phyloP scores from a whole-genome alignment of 352 stramenopile species.

The Pythium scleroteichum region DNA sequence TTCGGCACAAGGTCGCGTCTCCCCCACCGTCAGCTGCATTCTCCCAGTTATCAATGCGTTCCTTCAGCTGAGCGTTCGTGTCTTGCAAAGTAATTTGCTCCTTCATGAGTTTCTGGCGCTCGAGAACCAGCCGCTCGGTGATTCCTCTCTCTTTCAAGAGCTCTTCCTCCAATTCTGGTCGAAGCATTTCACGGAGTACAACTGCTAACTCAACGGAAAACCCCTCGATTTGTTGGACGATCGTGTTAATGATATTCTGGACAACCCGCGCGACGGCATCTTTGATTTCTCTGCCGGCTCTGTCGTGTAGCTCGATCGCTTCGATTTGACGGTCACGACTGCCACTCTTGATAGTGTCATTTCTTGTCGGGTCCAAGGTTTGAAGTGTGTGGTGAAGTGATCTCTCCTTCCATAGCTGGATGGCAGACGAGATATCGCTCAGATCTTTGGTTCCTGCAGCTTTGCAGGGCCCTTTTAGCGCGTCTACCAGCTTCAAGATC shows the following conservation, averaged over 20 bases:
- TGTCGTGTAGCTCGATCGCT: constrained; percentile 60
- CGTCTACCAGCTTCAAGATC: constrained; percentile 19
- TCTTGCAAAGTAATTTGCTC: constrained; percentile 24
- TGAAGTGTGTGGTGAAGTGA: constrained; percentile 58
- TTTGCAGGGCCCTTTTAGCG: constrained; percentile 25
- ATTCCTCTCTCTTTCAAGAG: constrained; percentile 28
- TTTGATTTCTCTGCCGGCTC: constrained; percentile 39
- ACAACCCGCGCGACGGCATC: constrained; percentile 34
- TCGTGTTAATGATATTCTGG: constrained; percentile 14
- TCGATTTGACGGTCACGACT: constrained; percentile 49
- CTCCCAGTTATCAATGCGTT: constrained; percentile 44
- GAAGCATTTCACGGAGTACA: constrained; percentile 36
- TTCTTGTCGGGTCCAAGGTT: constrained; percentile 33
- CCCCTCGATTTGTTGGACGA: constrained; percentile 33
- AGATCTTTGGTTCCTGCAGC: constrained; percentile 15
- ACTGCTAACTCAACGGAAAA: constrained; percentile 34
- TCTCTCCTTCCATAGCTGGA: constrained; percentile 67
- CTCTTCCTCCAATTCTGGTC: constrained; percentile 42
- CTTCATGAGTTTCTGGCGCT: constrained; percentile 35
- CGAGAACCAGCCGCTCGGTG: constrained; percentile 30
- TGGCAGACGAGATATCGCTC: constrained; percentile 21
- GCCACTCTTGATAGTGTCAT: neutral
- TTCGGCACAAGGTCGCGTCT: constrained; percentile 54
- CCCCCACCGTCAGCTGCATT: constrained; percentile 36
- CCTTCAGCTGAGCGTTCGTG: constrained; percentile 26